Evolutionary conservation across 306 rosid species (phyloP), one percentile per base, ranked within the genome.

Genomic region (Sicyos baderoa): DNA sequence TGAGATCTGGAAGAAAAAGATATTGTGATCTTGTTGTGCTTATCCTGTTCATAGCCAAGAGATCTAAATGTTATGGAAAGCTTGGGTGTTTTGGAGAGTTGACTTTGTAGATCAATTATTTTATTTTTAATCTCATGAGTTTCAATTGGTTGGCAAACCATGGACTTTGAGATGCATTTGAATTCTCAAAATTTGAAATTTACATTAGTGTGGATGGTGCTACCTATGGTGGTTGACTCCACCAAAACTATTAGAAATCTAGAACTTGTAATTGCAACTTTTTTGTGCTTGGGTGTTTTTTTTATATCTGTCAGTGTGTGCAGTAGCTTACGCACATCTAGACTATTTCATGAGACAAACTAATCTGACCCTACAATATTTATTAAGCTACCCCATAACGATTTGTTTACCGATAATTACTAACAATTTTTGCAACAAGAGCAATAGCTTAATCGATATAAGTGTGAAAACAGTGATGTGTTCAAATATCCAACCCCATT

Each of bases 101-200:
- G 74, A 64, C 76, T 55, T 54, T 62, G 9, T 75, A 32, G 67
- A 71, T 71, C 44, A 18, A 53, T 42, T 70, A 4, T 35, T 51
- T 50, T 29, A 29, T 29, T 29, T 29, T 2, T 23, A 27, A 23
- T 70, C 49, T 63, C 10, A 18, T 11, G 27, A 17, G 17, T 42
- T 25, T 5, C 12, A 44, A 18, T 42, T 64, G 32, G 53, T 44
- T 64, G 70, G 12, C 2, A 19, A 42, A 17, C 29, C n/a, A 64
- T 12, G 15, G 53, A 64, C 51, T 40, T 40, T 12, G 16, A 40
- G 68, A 9, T 37, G 49, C 50, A 37, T 64, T 37, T 44, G 17
- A 42, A 56, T 4, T n/a, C 22, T 59, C 27, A 11, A 62, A 37
- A 0, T 37, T 40, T 62, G 50, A 62, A 40, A 9, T 1, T 37